These are phyloP conservation scores for Lactarius akahatsu DNA, from an alignment of 768 basidiomycete species.

Conservation along the genomic window DNA sequence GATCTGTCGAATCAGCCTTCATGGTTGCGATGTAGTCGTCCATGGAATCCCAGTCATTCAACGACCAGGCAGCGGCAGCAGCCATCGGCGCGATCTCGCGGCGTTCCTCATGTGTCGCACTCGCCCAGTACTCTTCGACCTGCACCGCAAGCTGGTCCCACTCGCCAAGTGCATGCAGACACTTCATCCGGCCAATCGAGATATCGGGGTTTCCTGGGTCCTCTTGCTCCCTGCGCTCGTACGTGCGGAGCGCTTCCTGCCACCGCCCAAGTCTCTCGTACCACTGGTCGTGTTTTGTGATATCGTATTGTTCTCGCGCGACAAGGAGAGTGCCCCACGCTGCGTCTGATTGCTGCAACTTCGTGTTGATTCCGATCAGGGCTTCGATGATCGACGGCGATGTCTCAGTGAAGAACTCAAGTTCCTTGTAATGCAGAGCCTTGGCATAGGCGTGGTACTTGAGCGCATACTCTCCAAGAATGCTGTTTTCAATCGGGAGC, in stretches of 20 bases:
- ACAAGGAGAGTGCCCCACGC: constrained; percentile 95
- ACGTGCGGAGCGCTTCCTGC: constrained; percentile 88
- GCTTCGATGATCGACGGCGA: constrained; percentile 90
- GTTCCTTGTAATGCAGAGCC: constrained; percentile 96
- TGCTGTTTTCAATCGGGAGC: constrained; percentile 89
- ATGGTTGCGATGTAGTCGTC: constrained; percentile 94
- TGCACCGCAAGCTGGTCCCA: constrained; percentile 89
- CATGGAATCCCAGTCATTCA: constrained; percentile 98
- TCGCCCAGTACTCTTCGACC: constrained; percentile 86
- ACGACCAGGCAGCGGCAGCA: constrained; percentile 94
- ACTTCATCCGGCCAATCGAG: constrained; percentile 90
- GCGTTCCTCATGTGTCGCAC: constrained; percentile 77
- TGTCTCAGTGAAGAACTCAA: constrained; percentile 93
- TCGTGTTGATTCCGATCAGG: constrained; percentile 94
- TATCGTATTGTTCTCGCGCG: constrained; percentile 86
- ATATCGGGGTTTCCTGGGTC: constrained; percentile 77
- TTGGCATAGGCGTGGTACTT: constrained; percentile 95
- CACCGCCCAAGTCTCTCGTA: constrained; percentile 94
- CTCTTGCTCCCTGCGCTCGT: constrained; percentile 73
- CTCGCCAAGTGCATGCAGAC: constrained; percentile 94
- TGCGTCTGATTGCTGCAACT: constrained; percentile 94
- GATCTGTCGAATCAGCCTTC: constrained; percentile 89
- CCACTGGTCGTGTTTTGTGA: constrained; percentile 95
- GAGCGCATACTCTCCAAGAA: constrained; percentile 90
- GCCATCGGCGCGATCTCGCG: constrained; percentile 95